Percentiles rank a stretch among this genome's conserved stretches.
phyloP scores from a whole-genome alignment of 2,329 filamentous ascomycete genomes.

The Volutella citrinella region DNA sequence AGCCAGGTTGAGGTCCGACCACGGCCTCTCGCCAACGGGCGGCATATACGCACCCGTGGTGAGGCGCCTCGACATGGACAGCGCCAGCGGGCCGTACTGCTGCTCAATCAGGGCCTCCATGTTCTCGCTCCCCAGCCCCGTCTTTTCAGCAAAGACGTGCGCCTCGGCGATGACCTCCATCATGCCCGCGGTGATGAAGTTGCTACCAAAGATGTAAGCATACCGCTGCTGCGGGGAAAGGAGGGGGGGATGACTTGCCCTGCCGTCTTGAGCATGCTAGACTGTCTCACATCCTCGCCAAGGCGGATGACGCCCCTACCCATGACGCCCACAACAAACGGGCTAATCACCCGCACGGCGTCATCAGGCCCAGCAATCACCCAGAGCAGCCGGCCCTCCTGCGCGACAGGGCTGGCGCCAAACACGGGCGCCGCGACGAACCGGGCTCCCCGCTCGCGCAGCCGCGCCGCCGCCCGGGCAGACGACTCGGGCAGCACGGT shows the following conservation, averaged over 20 bases:
- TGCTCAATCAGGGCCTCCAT: conserved; percentile 42
- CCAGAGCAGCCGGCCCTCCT: conserved; percentile 43
- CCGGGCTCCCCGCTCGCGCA: conserved; percentile 27
- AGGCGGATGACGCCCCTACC: conserved; percentile 40
- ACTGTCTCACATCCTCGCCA: conserved; percentile 40
- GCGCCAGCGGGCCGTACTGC: conserved; percentile 36
- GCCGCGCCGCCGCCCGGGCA: conserved; percentile 19
- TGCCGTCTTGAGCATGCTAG: conserved; percentile 46
- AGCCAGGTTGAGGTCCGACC: conserved; percentile 47
- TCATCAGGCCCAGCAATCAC: conserved; percentile 39
- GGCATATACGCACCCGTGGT: conserved; percentile 39
- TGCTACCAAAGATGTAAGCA: conserved; percentile 27
- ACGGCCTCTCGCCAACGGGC: conserved; percentile 33
- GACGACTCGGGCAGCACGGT: conserved; percentile 47
- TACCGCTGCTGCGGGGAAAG: rapidly evolving
- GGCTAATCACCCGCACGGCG: conserved; percentile 33
- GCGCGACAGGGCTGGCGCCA: conserved; percentile 47
- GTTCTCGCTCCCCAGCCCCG: conserved; percentile 35
- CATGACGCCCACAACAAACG: conserved; percentile 40
- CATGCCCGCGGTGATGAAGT: conserved; percentile 46
- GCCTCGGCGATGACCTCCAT: conserved; percentile 49
- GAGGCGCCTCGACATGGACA: conserved; percentile 35
- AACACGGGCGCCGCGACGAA: conserved; percentile 49
- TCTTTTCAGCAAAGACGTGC: conserved; percentile 46
- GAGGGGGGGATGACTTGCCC: conserved; percentile 28